These are phyloP conservation scores for Aspergillus arachidicola DNA, from an alignment of 2,329 filamentous ascomycete species.

Conservation along the genomic window DNA sequence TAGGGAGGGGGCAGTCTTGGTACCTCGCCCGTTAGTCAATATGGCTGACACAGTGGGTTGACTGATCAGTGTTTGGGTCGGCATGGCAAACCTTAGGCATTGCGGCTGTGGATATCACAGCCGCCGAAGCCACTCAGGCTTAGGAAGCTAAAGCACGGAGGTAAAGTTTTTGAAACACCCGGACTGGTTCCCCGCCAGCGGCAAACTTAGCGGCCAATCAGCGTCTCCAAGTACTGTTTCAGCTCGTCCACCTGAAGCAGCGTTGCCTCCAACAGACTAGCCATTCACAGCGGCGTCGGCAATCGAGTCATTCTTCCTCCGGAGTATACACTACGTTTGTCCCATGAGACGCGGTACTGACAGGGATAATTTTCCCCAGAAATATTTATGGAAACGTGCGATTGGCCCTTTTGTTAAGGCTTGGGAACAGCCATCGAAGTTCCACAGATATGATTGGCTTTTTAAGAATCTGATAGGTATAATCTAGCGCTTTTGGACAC, in stretches of 20 bases:
- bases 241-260: neutral
- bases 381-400: neutral
- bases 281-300: neutral
- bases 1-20: neutral
- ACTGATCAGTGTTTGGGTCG: conserved; percentile 9
- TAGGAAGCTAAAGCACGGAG: conserved; percentile 2
- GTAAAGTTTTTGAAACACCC: conserved; percentile 11
- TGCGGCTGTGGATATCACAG: conserved; percentile 4
- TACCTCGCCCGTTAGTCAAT: neutral
- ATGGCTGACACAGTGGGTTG: conserved; percentile 22
- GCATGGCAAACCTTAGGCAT: conserved; percentile 1
- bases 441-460: neutral
- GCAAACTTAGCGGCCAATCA: conserved; percentile 1
- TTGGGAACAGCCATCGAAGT: neutral
- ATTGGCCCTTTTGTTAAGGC: neutral
- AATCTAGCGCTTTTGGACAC: neutral
- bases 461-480: neutral
- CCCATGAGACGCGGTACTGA: neutral
- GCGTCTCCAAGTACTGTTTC: neutral
- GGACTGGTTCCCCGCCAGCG: conserved; percentile 3
- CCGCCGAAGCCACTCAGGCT: neutral
- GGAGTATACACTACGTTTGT: no score
- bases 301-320: neutral
- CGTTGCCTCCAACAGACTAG: neutral
- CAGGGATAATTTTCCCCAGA: neutral